phyloP scores from a whole-genome alignment of 2,329 filamentous ascomycete genomes.

The Orbilia brochopaga region DNA sequence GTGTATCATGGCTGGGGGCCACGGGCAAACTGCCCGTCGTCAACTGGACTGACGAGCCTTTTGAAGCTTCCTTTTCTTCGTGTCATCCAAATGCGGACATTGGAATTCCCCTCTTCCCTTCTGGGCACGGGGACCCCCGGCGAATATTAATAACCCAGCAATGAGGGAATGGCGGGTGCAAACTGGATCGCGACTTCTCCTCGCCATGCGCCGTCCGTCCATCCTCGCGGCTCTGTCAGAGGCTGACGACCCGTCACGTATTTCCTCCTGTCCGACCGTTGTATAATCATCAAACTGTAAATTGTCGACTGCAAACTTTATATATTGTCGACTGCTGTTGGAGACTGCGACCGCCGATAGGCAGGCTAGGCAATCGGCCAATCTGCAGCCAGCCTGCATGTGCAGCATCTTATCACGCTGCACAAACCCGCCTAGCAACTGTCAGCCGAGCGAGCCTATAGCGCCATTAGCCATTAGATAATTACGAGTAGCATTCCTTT shows the following conservation, averaged over 20 bases:
- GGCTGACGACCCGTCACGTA: too few species aligned
- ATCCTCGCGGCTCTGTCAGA: too few species aligned
- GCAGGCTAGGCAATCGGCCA: too few species aligned
- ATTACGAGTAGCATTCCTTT: slow-evolving; percentile 14
- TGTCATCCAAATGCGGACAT: neutral
- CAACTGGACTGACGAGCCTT: neutral
- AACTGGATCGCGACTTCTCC: too few species aligned
- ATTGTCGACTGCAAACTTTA: too few species aligned
- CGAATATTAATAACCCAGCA: neutral
- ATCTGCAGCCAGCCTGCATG: too few species aligned
- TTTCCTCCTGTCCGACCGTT: too few species aligned
- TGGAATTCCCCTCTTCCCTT: neutral
- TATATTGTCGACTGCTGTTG: too few species aligned
- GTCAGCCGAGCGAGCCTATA: neutral
- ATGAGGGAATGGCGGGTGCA: neutral
- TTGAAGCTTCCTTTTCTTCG: neutral
- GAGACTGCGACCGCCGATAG: too few species aligned
- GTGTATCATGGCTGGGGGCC: neutral
- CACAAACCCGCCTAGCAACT: too few species aligned
- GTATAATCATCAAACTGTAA: too few species aligned
- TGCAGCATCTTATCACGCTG: neutral
- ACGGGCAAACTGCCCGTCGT: neutral
- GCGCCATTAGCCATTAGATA: neutral
- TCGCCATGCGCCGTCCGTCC: too few species aligned
- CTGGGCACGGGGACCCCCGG: neutral